phyloP scores from a whole-genome alignment of 2,329 filamentous ascomycete species.

The Orbilia javanica region DNA sequence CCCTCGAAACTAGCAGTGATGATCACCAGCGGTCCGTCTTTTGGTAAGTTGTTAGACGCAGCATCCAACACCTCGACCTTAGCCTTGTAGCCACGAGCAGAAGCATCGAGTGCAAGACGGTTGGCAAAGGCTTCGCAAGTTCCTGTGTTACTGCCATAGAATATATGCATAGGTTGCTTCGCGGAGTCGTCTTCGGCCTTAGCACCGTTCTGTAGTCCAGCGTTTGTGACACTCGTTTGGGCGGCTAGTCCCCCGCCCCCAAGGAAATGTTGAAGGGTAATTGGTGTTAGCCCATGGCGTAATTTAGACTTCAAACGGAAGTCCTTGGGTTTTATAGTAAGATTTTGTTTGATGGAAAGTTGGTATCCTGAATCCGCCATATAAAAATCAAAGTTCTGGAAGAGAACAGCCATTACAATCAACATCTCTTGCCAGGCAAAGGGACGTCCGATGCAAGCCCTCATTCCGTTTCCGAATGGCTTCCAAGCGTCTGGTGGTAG shows the following conservation, averaged over 20 bases:
- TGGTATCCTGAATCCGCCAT: slow-evolving; percentile 74
- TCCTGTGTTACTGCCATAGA: slow-evolving; percentile 80
- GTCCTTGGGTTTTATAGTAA: slow-evolving; percentile 75
- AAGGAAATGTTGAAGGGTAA: slow-evolving; percentile 65
- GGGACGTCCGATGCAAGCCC: slow-evolving; percentile 78
- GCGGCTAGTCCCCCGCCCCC: slow-evolving; percentile 46
- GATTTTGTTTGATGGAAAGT: slow-evolving; percentile 70
- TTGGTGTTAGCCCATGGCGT: slow-evolving; percentile 68
- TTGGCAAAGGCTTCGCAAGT: slow-evolving; percentile 79
- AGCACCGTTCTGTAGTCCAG: slow-evolving; percentile 49
- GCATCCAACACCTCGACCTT: slow-evolving; percentile 73
- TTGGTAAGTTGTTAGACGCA: slow-evolving; percentile 73
- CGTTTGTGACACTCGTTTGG: slow-evolving; percentile 34
- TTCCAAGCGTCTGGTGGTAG: slow-evolving; percentile 76
- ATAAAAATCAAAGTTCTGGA: slow-evolving; percentile 79
- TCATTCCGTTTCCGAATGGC: slow-evolving; percentile 79
- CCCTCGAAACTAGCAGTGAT: slow-evolving; percentile 81
- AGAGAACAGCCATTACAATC: slow-evolving; percentile 73
- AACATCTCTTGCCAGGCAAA: slow-evolving; percentile 82
- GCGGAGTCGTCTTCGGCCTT: slow-evolving; percentile 53
- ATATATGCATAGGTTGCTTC: slow-evolving; percentile 72
- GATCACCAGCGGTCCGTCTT: slow-evolving; percentile 72
- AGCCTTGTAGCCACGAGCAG: slow-evolving; percentile 72
- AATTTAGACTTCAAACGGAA: slow-evolving; percentile 74
- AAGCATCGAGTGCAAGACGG: slow-evolving; percentile 73